Evolutionary conservation across 2,329 filamentous ascomycete genomes (phyloP).

Genomic region (Microdochium trichocladiopsis): DNA sequence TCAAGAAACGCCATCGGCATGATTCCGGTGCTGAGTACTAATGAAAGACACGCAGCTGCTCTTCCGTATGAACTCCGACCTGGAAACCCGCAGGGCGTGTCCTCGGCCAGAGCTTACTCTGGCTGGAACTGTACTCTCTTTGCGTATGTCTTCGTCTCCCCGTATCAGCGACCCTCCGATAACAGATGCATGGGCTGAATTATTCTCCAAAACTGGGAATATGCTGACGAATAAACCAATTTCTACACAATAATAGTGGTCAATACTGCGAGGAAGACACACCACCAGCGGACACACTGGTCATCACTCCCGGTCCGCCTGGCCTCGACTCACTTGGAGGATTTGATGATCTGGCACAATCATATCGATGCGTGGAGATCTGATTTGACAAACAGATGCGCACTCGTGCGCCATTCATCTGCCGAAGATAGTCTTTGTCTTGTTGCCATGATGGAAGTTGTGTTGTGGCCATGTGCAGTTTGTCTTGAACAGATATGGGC

Average conservation of each 20-base stretch:
- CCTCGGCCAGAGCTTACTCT: conserved; percentile 13
- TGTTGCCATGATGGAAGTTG: no score
- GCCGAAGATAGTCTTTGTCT: no score
- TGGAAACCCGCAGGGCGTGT: conserved; percentile 15
- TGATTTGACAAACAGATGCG: background rate
- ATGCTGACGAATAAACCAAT: no score
- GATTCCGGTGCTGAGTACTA: no score
- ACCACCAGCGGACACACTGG: background rate
- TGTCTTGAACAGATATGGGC: no score
- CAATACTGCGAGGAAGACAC: background rate
- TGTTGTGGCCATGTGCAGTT: no score
- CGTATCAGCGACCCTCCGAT: background rate
- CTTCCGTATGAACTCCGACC: conserved; percentile 13
- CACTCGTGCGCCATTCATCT: no score
- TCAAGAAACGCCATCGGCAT: no score
- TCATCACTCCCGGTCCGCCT: background rate
- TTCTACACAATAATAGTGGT: no score
- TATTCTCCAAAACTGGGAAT: no score
- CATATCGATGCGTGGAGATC: background rate
- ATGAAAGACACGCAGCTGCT: conserved; percentile 6
- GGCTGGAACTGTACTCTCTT: conserved; percentile 16
- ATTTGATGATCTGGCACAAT: background rate
- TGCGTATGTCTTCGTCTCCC: conserved; percentile 9
- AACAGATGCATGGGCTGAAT: no score
- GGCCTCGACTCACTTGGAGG: background rate